Base-by-base conservation (phyloP, 441 rosid genomes). In the Biscutella laevigata region DNA sequence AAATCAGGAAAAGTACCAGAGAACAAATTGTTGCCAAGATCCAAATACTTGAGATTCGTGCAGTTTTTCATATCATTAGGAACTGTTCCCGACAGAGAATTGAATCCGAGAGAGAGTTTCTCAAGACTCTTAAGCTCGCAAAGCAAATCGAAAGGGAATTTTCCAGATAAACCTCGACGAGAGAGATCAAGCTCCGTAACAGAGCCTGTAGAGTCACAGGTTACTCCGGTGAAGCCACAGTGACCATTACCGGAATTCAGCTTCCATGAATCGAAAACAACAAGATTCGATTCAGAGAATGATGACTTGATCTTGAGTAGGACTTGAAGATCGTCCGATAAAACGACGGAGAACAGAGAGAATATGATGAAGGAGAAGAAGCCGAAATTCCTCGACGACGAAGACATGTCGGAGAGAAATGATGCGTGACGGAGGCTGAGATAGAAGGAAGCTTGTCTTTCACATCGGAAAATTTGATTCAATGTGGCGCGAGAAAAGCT, bases 181-280 rank as follows among this genome's bases (percentile, higher is more conserved):
- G 96, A 78, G 57, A 91, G 95, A 53, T 87, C 91, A 43, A 91
- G 77, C 68, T 77, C 84, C 6, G 61, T 62, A 36, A 91, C 95
- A 11, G 69, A 72, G 21, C 72, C 50, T 2, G 8, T 32, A 0
- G 62, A 43, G 45, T 72, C 58, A 51, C 96, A 87, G 15, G 81
- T 70, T 69, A 91, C 59, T 63, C 98, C 98, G 16, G 63, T 5
- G 78, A 87, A 91, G 6, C 47, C 7, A 58, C 95, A 87, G 0
- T 58, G 7, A 30, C 45, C 43, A 33, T 21, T 17, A 5, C 19
- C 11, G 5, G 80, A 45, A 20, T 24, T 54, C 0, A 3, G 12
- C 10, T 26, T 47, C 98, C 98, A 91, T 1, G 95, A 77, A 33
- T 63, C 53, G 45, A 88, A 81, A 0, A 64, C 67, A 14, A 40